phyloP scores from a whole-genome alignment of 305 asterid genomes.

The Fraxinus nigra region DNA sequence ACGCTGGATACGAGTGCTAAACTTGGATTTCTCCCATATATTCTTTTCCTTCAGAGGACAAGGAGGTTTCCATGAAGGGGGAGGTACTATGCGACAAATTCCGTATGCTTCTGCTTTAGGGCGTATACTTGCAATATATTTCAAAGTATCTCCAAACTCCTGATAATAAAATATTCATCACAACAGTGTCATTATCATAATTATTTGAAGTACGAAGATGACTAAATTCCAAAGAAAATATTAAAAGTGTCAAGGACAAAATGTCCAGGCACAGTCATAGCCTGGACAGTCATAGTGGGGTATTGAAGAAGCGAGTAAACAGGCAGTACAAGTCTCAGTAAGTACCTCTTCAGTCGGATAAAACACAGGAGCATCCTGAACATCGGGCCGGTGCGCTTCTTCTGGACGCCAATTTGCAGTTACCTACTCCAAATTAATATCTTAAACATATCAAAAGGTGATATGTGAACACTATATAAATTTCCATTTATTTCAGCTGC shows the following conservation, averaged over 20 bases:
- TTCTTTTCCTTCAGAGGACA: slow-evolving; percentile 59
- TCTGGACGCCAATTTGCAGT: slow-evolving; percentile 81
- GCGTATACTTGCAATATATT: slow-evolving; percentile 73
- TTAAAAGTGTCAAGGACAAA: slow-evolving; percentile 9
- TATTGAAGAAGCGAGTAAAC: slow-evolving; percentile 20
- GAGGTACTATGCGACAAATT: slow-evolving; percentile 86
- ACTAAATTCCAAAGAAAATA: slow-evolving; percentile 11
- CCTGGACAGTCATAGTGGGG: slow-evolving; percentile 11
- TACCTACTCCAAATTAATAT: slow-evolving; percentile 59
- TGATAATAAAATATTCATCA: slow-evolving; percentile 26
- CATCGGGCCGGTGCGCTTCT: slow-evolving; percentile 69
- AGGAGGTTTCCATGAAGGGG: slow-evolving; percentile 86
- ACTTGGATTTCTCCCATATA: slow-evolving; percentile 59
- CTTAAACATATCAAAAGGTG: slow-evolving; percentile 10
- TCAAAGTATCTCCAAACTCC: slow-evolving; percentile 82
- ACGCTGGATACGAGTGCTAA: slow-evolving; percentile 70
- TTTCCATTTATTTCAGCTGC: neutral
- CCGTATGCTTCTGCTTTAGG: slow-evolving; percentile 70
- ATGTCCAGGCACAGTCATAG: slow-evolving; percentile 17
- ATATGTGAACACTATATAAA: neutral
- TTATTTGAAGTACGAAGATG: neutral
- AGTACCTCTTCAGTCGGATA: slow-evolving; percentile 83
- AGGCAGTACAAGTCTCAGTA: slow-evolving; percentile 17
- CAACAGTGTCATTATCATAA: slow-evolving; percentile 13
- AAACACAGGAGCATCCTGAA: slow-evolving; percentile 79